phyloP scores from a whole-genome alignment of 441 rosid genomes.

The Theobroma grandiflorum region DNA sequence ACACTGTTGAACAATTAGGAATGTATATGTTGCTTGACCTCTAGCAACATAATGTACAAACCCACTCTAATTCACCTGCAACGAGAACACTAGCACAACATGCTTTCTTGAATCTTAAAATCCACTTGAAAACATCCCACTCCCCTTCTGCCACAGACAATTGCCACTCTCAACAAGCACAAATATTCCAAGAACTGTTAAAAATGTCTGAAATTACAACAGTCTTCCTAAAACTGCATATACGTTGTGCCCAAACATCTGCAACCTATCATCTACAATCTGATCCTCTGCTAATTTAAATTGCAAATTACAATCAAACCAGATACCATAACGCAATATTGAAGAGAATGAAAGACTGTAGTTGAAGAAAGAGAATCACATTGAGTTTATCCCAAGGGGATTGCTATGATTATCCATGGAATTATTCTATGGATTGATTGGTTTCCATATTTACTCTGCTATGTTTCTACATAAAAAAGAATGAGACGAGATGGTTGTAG shows the following conservation, averaged over 20 bases:
- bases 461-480: not conserved
- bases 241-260: conserved; percentile 4
- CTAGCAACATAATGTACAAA: conserved; percentile 3
- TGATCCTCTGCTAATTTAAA: conserved; percentile 5
- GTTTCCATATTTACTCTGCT: not conserved
- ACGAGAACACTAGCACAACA: not conserved
- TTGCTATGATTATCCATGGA: not conserved
- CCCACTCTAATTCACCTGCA: not conserved
- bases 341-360: not conserved
- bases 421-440: no score
- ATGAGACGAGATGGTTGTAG: not conserved
- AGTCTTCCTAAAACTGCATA: not conserved
- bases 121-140: not conserved
- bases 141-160: not conserved
- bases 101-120: conserved; percentile 9
- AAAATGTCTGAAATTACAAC: no score
- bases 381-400: conserved; percentile 4
- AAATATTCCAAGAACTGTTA: not conserved
- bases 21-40: not conserved
- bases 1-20: not conserved
- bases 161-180: not conserved
- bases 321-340: not conserved
- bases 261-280: conserved; percentile 11
- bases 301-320: conserved; percentile 6
- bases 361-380: not conserved